Evolutionary conservation across 805 yeast species (phyloP).

Genomic region (Metschnikowia corniflorae): DNA sequence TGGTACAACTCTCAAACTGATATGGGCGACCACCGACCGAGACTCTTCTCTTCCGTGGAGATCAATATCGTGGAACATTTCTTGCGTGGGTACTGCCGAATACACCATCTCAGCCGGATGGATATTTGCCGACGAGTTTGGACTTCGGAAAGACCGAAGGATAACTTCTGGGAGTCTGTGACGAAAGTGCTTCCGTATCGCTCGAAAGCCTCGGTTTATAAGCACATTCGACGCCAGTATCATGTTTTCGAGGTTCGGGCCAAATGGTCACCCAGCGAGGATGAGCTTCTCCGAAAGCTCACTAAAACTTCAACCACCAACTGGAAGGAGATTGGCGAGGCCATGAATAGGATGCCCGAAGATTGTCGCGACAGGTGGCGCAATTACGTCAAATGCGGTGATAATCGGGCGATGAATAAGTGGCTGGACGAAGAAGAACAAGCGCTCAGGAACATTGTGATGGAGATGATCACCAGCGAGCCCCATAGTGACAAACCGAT

Average conservation of each 20-base stretch:
- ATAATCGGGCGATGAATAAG: constrained; percentile 66
- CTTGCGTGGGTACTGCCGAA: constrained; percentile 62
- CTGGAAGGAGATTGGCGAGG: constrained; percentile 82
- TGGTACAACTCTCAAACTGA: constrained; percentile 32
- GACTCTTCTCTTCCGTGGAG: constrained; percentile 61
- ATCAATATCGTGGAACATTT: constrained; percentile 67
- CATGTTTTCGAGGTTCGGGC: constrained; percentile 87
- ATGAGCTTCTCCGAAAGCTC: constrained; percentile 57
- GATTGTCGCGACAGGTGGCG: constrained; percentile 97
- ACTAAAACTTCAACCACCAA: constrained; percentile 71
- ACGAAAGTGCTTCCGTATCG: constrained; percentile 79
- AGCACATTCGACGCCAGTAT: constrained; percentile 86
- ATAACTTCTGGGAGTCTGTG: constrained; percentile 83
- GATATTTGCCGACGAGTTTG: constrained; percentile 83
- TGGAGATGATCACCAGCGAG: constrained; percentile 39
- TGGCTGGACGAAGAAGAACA: constrained; percentile 79
- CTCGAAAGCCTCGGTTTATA: constrained; percentile 85
- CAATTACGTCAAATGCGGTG: constrained; percentile 90
- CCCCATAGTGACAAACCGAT: constrained; percentile 24
- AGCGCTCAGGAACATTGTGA: constrained; percentile 52
- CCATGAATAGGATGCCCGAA: constrained; percentile 92
- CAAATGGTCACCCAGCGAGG: constrained; percentile 85
- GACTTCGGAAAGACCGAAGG: constrained; percentile 81
- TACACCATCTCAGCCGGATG: constrained; percentile 58
- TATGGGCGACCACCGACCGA: constrained; percentile 27